Evolutionary conservation across 176 grass and related monocot species (phyloP), one percentile per base, ranked within the genome.

Genomic region (Musa troglodytarum): DNA sequence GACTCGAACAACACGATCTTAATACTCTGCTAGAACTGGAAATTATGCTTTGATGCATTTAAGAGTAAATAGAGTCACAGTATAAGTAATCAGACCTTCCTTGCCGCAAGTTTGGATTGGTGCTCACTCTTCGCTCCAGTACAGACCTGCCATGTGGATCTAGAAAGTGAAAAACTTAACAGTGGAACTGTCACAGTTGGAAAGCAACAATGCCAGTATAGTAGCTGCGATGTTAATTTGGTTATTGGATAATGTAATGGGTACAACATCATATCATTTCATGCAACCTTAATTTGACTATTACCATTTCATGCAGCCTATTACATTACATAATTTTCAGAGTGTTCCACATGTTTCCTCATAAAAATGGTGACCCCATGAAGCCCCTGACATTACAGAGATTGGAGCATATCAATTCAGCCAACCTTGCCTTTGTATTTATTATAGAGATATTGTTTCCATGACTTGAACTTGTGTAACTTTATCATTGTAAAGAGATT

Each of bases 101-200:
- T 52, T 49, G 79, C 79, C 10, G 69, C 79, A 65, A 96, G 81
- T 78, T 69, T 96, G 9, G 89, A 92, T 3, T 86, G 81, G 4
- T 77, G 75, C 76, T 96, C 89, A 34, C 85, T 86, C 78, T 92
- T 96, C 73, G 89, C 93, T 82, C 93, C 93, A 16, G 68, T 70
- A 51, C 68, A 70, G 20, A 70, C 68, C 68, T 70, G n/a, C 5
- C 16, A 51, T 11, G 29, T 50, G 17, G 68, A 51, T 70, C 17
- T 50, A 50, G 49, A 70, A 70, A 20, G 43, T 70, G 8, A 21
- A 9, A 70, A n/a, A 50, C 9, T 8, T n/a, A 21, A 4, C 29
- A 69, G 50, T 23, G 10, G 1, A 69, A 69, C 8, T 20, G 1
- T 21, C 26, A 21, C 68, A 51, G 15, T 51, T 70, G 43, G 19